Evolutionary conservation across 2,329 filamentous ascomycete species (phyloP).

Genomic region (Aspergillus intermedius): DNA sequence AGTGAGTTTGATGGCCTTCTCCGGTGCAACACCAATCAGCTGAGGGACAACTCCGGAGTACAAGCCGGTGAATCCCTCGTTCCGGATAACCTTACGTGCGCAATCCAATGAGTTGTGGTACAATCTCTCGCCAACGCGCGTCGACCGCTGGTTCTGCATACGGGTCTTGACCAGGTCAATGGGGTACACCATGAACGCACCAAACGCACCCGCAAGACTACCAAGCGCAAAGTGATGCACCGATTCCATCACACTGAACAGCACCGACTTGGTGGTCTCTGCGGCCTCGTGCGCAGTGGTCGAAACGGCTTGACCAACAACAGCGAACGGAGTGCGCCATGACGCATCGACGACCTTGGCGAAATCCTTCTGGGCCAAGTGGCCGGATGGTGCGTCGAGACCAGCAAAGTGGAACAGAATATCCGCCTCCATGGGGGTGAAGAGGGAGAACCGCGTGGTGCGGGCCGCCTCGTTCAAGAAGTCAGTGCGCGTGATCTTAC

Average conservation of each 20-base stretch:
- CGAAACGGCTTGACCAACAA: constrained; percentile 44
- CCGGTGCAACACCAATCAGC: constrained; percentile 93
- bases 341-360: constrained; percentile 90
- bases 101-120: constrained; percentile 99
- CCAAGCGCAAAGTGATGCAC: constrained; percentile 86
- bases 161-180: constrained; percentile 98
- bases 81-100: constrained; percentile 82
- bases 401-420: constrained; percentile 98
- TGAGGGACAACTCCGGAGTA: constrained; percentile 95
- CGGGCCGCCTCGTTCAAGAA: constrained; percentile 91
- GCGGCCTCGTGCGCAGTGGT: constrained; percentile 48
- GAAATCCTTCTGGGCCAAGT: constrained; percentile 77
- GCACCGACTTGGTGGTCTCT: constrained; percentile 49
- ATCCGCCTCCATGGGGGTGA: constrained; percentile 97
- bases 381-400: constrained; percentile 79
- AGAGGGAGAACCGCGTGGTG: constrained; percentile 87
- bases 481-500: constrained; percentile 88
- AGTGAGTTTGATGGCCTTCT: constrained; percentile 98
- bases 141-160: constrained; percentile 91
- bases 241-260: constrained; percentile 66
- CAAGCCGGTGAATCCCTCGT: constrained; percentile 81
- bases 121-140: constrained; percentile 72
- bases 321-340: constrained; percentile 64
- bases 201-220: constrained; percentile 87
- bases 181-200: constrained; percentile 98